These are phyloP conservation scores for Russula dissimulans DNA, from an alignment of 768 basidiomycete genomes.

Conservation along the genomic window DNA sequence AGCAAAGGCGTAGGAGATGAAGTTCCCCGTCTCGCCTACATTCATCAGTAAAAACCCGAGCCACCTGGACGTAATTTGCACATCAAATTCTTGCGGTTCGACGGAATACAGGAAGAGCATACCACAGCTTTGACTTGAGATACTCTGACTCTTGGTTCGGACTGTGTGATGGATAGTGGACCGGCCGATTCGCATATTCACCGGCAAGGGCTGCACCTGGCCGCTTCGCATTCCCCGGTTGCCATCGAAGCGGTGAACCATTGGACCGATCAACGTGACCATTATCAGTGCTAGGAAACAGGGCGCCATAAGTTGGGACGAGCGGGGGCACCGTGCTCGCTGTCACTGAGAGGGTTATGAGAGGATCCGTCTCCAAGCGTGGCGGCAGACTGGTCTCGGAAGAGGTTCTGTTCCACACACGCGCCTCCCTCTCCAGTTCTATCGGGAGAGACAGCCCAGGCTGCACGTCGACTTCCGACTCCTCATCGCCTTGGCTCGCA, in stretches of 20 bases:
- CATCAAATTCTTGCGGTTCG: neutral
- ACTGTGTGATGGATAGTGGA: slow-evolving; percentile 11
- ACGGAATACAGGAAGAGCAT: slow-evolving; percentile 20
- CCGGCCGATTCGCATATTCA: neutral
- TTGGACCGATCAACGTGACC: neutral
- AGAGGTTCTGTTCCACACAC: neutral
- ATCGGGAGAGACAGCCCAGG: neutral
- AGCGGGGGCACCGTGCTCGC: neutral
- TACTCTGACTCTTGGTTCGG: slow-evolving; percentile 60
- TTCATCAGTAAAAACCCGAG: slow-evolving; percentile 82
- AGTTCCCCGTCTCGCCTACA: slow-evolving; percentile 83
- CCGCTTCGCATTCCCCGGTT: neutral
- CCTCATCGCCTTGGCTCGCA: neutral
- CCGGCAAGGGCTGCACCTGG: neutral
- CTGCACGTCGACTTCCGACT: neutral
- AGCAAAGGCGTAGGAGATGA: slow-evolving; percentile 82
- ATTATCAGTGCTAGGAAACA: neutral
- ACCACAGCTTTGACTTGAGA: slow-evolving; percentile 81
- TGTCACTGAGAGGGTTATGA: slow-evolving; percentile 4
- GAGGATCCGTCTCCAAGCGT: slow-evolving; percentile 15
- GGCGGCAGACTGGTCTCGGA: neutral
- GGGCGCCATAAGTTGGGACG: slow-evolving; percentile 1
- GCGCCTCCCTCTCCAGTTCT: slow-evolving; percentile 15
- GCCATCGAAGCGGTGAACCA: neutral
- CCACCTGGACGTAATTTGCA: slow-evolving; percentile 52